Base-by-base conservation (phyloP, 108 stramenopile genomes). In the Fistulifera solaris region DNA sequence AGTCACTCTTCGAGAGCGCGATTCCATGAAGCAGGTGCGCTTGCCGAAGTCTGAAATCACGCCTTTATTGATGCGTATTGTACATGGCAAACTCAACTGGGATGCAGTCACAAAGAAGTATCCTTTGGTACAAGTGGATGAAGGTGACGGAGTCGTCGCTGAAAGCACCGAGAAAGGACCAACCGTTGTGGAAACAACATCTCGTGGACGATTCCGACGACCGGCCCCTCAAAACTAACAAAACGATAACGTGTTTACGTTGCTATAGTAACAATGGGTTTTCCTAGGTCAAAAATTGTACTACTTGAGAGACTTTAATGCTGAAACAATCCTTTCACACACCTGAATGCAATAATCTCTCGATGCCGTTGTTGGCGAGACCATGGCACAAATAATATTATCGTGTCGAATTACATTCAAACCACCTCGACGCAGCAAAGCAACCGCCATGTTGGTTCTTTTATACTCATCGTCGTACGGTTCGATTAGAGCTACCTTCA, bases 1-100 rank as follows among this genome's bases (percentile, higher is more conserved):
- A 24, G 97, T 98, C 1, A 99, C 99, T 22, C 74, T 99, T 35
- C 86, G 99, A 35, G 99, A 99, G 63, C 83, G 99, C 42, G 98
- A 99, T 74, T 92, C 90, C 39, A 94, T 76, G 71, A 61, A 75
- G 18, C 99, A 99, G 76, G 85, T 96, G 56, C 80, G 93, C 44
- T 58, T 92, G 11, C 80, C 86, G 8, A 89, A 90, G 65, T 54
- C 57, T 18, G 89, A 91, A 25, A 81, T 92, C 22, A 76, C 81
- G 0, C 50, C 48, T 19, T 62, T 89, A 8, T 63, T 97, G 38
- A 82, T 83, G 66, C 77, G 60, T 42, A 73, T 89, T 60, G 83
- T 89, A 25, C 85, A 87, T 70, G 66, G 65, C 40, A 73, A 75
- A 56, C 72, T 75, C 45, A 66, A 78, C 22, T 94, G 85, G 86